These are phyloP conservation scores for Phytopythium sindhum DNA, from an alignment of 352 stramenopile species.

Conservation along the genomic window DNA sequence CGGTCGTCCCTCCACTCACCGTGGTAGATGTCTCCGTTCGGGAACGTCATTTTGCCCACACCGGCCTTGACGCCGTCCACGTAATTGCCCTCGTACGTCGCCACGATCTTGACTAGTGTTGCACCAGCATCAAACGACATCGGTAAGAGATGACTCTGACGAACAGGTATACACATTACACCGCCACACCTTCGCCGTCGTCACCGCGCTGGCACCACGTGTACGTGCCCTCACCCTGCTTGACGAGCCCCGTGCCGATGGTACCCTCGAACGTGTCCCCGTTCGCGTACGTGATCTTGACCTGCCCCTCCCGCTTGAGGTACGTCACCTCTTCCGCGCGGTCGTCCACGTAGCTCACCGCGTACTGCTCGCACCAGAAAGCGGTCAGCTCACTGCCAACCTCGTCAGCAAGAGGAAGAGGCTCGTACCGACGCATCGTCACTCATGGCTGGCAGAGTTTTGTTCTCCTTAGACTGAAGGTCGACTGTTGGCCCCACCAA, in stretches of 20 bases:
- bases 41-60: slow-evolving; percentile 90
- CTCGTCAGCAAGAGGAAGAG: not conserved
- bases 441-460: not conserved
- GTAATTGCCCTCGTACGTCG: slow-evolving; percentile 87
- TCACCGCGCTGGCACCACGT: slow-evolving; percentile 71
- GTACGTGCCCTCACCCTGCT: slow-evolving; percentile 88
- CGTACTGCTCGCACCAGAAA: slow-evolving; percentile 29
- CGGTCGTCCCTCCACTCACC: slow-evolving; percentile 84
- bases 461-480: not conserved
- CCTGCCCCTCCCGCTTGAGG: slow-evolving; percentile 75
- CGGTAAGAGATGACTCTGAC: not conserved
- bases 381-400: not conserved
- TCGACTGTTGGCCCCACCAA: not conserved
- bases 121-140: not conserved
- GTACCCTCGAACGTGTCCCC: slow-evolving; percentile 89
- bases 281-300: slow-evolving; percentile 89
- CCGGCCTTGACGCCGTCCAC: slow-evolving; percentile 80
- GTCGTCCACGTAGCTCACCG: slow-evolving; percentile 85
- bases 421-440: not conserved
- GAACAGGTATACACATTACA: not conserved
- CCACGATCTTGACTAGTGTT: slow-evolving; percentile 52
- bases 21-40: slow-evolving; percentile 88
- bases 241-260: slow-evolving; percentile 73
- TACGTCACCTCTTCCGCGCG: slow-evolving; percentile 84
- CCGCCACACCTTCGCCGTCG: slow-evolving; percentile 53